Evolutionary conservation across 108 stramenopile genomes (phyloP), one percentile per base, ranked within the genome.

Genomic region (Chaetoceros tenuissimus): DNA sequence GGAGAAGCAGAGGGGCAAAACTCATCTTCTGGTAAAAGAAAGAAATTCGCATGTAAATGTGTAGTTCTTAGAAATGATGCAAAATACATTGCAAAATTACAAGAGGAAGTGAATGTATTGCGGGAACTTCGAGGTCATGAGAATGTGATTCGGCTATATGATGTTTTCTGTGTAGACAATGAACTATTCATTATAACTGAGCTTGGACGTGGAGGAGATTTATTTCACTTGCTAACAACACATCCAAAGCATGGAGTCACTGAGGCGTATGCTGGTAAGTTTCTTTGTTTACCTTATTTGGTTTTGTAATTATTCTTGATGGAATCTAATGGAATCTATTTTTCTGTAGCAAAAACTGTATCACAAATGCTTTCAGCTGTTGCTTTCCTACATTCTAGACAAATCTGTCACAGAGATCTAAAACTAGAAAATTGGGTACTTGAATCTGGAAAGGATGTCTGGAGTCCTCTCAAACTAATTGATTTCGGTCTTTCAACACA

Each of bases 371-470:
- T 92, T 53, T 89, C 89, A 2, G 92, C 96, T 19, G 86, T 98
- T 8, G 84, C 94, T 21, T 96, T 96, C 68, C 81, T 97, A 54
- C 98, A 97, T 76, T 84, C 85, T 7, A 52, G 82, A 30, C 78
- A 69, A 51, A 97, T 99, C 46, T 82, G 83, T 57, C 90, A 96
- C 62, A 75, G 96, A n/a, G 96, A 97, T 69, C 68, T 97, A 31
- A 97, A 97, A 73, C 78, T 95, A 19, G 92, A 94, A 53, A 97
- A 97, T 60, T 92, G 88, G 89, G 87, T 97, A 17, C 68, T 97
- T 26, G 87, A 92, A 63, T 82, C 89, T 34, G 90, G 90, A 28
- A 89, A 93, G 63, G 82, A 90, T 67, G 91, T 88, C 10, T 90
- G 91, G 89, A 80, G 78, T 51, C 88, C 90, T 31, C 75, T 96